Evolutionary conservation across 208 protist genomes (phyloP).

Genomic region (Crithidia brevicula): DNA sequence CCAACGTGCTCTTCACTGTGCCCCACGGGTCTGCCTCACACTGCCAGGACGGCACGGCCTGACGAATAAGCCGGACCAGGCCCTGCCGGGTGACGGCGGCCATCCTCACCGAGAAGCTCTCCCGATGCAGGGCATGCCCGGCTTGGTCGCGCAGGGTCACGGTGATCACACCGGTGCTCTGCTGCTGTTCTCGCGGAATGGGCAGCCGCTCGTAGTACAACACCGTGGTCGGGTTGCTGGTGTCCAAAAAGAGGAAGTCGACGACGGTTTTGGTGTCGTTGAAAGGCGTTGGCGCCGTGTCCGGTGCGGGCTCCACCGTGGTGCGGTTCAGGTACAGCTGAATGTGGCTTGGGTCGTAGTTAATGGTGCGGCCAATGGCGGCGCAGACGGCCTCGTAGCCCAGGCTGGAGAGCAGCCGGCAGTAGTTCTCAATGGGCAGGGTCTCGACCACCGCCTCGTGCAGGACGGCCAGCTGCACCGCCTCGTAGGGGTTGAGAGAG

Average conservation of each 20-base stretch:
- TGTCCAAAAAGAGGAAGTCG: slow-evolving; percentile 37
- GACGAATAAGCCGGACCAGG: slow-evolving; percentile 34
- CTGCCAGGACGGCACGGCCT: slow-evolving; percentile 41
- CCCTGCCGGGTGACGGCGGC: slow-evolving; percentile 27
- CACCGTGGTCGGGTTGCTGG: slow-evolving; percentile 27
- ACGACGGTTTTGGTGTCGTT: slow-evolving; percentile 29
- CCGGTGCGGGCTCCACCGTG: slow-evolving; percentile 24
- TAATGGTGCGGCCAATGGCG: slow-evolving; percentile 35
- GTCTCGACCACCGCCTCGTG: slow-evolving; percentile 30
- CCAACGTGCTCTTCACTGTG: slow-evolving; percentile 33
- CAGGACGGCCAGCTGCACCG: slow-evolving; percentile 28
- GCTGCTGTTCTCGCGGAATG: slow-evolving; percentile 32
- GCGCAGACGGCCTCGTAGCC: slow-evolving; percentile 62
- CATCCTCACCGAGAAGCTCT: slow-evolving; percentile 33
- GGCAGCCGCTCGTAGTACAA: slow-evolving; percentile 51
- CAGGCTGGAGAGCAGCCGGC: slow-evolving; percentile 45
- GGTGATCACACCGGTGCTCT: slow-evolving; percentile 25
- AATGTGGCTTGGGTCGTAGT: slow-evolving; percentile 48
- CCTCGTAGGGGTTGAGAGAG: slow-evolving; percentile 50
- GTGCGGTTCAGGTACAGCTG: slow-evolving; percentile 55
- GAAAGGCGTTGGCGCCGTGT: slow-evolving; percentile 14
- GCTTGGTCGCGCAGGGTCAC: slow-evolving; percentile 52
- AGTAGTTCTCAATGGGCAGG: slow-evolving; percentile 29
- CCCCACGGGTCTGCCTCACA: slow-evolving; percentile 46
- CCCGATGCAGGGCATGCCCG: slow-evolving; percentile 54